Conservation (phyloP, 164 flowering plant species). For the Magnolia sinica region DNA sequence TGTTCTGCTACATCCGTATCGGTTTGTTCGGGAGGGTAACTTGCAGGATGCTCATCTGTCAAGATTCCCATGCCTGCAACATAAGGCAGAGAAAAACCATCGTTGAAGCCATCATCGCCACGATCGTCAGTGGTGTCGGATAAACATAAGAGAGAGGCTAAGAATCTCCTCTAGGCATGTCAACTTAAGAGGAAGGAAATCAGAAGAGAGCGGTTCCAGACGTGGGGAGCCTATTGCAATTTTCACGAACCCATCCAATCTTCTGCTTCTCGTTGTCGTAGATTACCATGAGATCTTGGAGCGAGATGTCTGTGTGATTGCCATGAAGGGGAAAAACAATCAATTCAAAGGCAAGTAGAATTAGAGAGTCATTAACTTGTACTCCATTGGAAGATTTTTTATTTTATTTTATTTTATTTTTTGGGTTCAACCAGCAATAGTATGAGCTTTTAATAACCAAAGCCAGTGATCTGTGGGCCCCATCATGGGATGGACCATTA, state of each 20-base stretch:
- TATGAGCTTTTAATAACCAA: too few species aligned
- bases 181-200: conserved; percentile 16
- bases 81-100: conserved; percentile 22
- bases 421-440: too few species aligned
- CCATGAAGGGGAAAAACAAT: neutral
- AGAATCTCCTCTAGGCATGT: conserved; percentile 29
- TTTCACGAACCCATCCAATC: conserved; percentile 73
- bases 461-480: neutral
- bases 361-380: too few species aligned
- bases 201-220: conserved; percentile 38
- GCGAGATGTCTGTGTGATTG: conserved; percentile 47
- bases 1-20: neutral
- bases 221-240: conserved; percentile 72
- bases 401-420: too few species aligned
- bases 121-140: conserved; percentile 42
- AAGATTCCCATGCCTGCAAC: conserved; percentile 26
- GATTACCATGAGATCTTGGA: conserved; percentile 69
- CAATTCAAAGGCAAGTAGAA: neutral
- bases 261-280: conserved; percentile 70
- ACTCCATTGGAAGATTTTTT: too few species aligned
- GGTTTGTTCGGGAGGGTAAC: neutral
- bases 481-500: neutral
- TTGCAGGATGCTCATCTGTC: conserved; percentile 16
- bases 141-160: conserved; percentile 34
- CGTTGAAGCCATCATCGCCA: conserved; percentile 17